These are phyloP conservation scores for Penicillium samsonianum DNA, from an alignment of 495 filamentous ascomycete species.

Conservation along the genomic window DNA sequence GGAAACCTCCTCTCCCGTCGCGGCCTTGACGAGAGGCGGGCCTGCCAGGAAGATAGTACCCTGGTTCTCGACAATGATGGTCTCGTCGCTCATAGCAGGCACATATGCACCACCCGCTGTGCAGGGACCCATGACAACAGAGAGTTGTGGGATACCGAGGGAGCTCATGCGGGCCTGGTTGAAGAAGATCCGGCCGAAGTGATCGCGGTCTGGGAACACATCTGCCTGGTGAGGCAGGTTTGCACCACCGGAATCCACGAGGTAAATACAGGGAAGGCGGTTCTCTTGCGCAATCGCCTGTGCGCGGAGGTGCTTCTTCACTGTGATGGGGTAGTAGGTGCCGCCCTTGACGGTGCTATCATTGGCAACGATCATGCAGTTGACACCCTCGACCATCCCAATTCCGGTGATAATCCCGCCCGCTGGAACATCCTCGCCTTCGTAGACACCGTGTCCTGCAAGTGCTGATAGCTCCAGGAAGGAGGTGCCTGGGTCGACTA, in stretches of 20 bases:
- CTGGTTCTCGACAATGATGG: constrained; percentile 91
- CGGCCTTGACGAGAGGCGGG: constrained; percentile 93
- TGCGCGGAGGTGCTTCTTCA: constrained; percentile 95
- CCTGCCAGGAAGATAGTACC: constrained; percentile 97
- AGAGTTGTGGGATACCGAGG: constrained; percentile 85
- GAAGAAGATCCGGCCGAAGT: constrained; percentile 97
- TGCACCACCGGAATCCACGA: constrained; percentile 94
- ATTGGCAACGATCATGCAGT: constrained; percentile 93
- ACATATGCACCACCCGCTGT: constrained; percentile 96
- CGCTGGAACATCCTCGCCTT: constrained; percentile 79
- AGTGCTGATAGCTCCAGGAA: constrained; percentile 90
- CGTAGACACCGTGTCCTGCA: constrained; percentile 85
- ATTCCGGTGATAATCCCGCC: constrained; percentile 94
- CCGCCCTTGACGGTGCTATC: constrained; percentile 99
- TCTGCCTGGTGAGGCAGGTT: constrained; percentile 96
- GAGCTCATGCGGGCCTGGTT: constrained; percentile 91
- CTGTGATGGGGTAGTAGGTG: constrained; percentile 96
- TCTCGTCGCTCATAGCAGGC: constrained; percentile 95
- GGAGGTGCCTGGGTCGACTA: constrained; percentile 85
- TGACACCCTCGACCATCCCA: constrained; percentile 85
- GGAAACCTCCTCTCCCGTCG: constrained; percentile 89
- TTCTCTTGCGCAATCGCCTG: constrained; percentile 92
- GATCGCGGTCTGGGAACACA: constrained; percentile 93
- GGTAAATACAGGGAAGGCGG: constrained; percentile 82
- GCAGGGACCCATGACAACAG: constrained; percentile 97